phyloP scores from a whole-genome alignment of 352 stramenopile genomes.

The Phytophthora multivora region DNA sequence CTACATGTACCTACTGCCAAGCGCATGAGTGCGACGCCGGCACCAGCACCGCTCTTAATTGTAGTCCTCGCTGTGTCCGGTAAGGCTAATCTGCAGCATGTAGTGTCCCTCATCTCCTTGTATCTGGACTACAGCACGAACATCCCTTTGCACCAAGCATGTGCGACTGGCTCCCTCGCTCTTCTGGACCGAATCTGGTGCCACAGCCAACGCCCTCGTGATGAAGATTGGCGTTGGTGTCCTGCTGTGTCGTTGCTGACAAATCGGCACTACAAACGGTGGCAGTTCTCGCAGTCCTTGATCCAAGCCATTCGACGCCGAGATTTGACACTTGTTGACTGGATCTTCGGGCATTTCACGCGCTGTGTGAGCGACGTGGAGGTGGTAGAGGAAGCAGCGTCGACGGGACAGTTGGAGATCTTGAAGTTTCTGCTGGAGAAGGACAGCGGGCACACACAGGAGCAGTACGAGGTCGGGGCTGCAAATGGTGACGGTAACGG shows the following conservation, averaged over 20 bases:
- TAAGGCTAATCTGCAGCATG: background rate
- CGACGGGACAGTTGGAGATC: background rate
- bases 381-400: constrained; percentile 4
- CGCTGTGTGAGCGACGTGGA: constrained; percentile 10
- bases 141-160: constrained; percentile 5
- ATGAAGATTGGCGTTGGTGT: constrained; percentile 2
- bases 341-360: constrained; percentile 9
- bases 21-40: background rate
- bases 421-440: constrained; percentile 4
- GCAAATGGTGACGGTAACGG: background rate
- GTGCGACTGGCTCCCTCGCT: background rate
- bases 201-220: background rate
- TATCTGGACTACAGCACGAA: constrained; percentile 1
- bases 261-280: constrained; percentile 7
- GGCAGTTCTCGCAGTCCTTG: constrained; percentile 9
- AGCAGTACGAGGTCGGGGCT: background rate
- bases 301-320: constrained; percentile 6
- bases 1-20: no score
- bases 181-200: constrained; percentile 8
- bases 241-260: background rate
- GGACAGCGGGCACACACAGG: background rate
- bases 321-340: constrained; percentile 5
- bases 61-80: background rate
- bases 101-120: background rate
- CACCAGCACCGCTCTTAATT: background rate